These are phyloP conservation scores for Berberis vulgaris DNA, from an alignment of 164 flowering plant species.

Conservation along the genomic window DNA sequence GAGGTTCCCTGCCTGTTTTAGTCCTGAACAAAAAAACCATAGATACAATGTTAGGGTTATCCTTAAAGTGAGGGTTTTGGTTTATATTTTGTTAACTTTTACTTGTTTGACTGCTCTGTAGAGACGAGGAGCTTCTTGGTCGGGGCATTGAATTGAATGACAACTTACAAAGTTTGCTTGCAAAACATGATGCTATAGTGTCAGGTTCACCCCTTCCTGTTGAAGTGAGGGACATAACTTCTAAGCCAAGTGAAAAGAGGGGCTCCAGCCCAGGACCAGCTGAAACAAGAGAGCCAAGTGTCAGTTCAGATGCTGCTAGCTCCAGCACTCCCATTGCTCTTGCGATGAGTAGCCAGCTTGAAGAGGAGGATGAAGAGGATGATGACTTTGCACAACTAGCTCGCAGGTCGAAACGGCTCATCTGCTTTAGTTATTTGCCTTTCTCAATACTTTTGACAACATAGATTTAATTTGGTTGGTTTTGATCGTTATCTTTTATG, in stretches of 20 bases:
- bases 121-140: conserved; percentile 86
- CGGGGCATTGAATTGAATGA: conserved; percentile 84
- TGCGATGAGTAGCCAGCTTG: conserved; percentile 21
- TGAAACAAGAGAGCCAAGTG: conserved; percentile 18
- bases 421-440: too few species aligned
- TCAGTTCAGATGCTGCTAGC: conserved; percentile 15
- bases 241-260: conserved; percentile 13
- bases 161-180: conserved; percentile 58
- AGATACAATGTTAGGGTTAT: too few species aligned
- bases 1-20: too few species aligned
- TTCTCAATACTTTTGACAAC: too few species aligned
- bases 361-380: conserved; percentile 81
- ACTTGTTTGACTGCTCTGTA: conserved; percentile 12
- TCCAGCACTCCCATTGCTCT: conserved; percentile 20
- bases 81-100: too few species aligned
- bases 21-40: too few species aligned
- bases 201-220: conserved; percentile 60
- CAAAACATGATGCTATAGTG: conserved; percentile 83
- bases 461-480: too few species aligned
- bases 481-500: not conserved
- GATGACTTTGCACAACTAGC: conserved; percentile 88
- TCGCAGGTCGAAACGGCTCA: conserved; percentile 43
- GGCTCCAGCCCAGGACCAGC: conserved; percentile 14
- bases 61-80: too few species aligned
- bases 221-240: conserved; percentile 16